Evolutionary conservation across 768 basidiomycete genomes (phyloP).

Genomic region (Serendipita sp.): DNA sequence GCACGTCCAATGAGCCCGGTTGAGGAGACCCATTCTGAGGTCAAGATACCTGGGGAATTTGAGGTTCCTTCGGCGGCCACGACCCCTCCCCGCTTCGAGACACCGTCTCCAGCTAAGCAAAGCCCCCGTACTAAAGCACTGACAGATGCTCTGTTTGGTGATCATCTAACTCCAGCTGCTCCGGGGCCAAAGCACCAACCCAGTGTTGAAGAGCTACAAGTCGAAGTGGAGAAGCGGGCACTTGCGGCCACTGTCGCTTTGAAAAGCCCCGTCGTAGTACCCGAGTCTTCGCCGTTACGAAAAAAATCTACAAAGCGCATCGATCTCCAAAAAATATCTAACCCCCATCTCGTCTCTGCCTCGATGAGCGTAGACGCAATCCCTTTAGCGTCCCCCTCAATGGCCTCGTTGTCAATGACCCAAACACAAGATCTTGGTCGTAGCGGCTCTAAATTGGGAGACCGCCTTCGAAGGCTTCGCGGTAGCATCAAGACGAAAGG

Average conservation of each 20-base stretch:
- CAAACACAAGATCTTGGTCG: neutral
- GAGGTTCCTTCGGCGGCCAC: conserved; percentile 6
- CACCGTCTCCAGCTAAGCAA: conserved; percentile 20
- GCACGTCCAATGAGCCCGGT: neutral
- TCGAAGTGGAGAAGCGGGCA: conserved; percentile 50
- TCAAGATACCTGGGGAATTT: conserved; percentile 5
- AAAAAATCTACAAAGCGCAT: conserved; percentile 37
- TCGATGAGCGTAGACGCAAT: conserved; percentile 53
- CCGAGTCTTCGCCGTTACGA: conserved; percentile 27
- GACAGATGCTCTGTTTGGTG: conserved; percentile 61
- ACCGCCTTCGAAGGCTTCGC: conserved; percentile 23
- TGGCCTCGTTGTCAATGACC: conserved; percentile 19
- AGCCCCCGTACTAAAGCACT: conserved; percentile 55
- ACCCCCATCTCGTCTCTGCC: conserved; percentile 46
- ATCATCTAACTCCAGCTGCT: neutral
- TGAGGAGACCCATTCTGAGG: conserved; percentile 6
- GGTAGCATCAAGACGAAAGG: conserved; percentile 23
- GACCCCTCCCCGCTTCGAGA: conserved; percentile 24
- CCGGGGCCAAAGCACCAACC: neutral
- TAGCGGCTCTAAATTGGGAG: neutral
- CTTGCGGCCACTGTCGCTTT: conserved; percentile 51
- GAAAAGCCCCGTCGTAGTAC: conserved; percentile 28
- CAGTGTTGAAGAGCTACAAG: conserved; percentile 34
- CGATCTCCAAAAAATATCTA: conserved; percentile 46
- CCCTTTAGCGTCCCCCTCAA: conserved; percentile 29